phyloP scores from a whole-genome alignment of 805 yeast genomes.

The Yarrowia sp. region DNA sequence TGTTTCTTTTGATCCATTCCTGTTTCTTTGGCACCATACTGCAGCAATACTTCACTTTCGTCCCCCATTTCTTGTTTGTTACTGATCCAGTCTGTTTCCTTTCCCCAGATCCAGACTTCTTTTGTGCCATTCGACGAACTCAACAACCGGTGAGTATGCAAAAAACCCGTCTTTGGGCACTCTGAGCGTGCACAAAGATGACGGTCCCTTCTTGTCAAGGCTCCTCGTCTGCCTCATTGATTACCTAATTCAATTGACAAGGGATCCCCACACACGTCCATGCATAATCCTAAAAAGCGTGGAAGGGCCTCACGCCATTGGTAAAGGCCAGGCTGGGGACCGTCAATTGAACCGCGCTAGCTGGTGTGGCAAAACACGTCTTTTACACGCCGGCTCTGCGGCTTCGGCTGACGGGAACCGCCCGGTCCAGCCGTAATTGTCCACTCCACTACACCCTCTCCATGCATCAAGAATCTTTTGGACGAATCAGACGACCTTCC shows the following conservation, averaged over 20 bases:
- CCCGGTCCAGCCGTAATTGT: background rate
- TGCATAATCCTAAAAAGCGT: slow-evolving; percentile 17
- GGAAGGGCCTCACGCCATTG: slow-evolving; percentile 8
- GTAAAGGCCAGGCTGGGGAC: background rate
- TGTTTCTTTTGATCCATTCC: slow-evolving; percentile 12
- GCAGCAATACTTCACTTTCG: slow-evolving; percentile 6
- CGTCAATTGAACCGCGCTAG: background rate
- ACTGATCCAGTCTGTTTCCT: too few species aligned
- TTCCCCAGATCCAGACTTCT: background rate
- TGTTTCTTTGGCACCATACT: slow-evolving; percentile 8
- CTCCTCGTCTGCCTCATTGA: background rate
- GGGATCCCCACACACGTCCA: background rate
- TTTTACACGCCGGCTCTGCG: too few species aligned
- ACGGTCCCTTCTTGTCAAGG: background rate
- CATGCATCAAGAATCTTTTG: background rate
- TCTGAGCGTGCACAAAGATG: background rate
- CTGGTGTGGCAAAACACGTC: too few species aligned
- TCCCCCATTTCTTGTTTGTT: background rate
- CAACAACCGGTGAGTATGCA: slow-evolving; percentile 17
- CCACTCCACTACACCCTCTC: too few species aligned
- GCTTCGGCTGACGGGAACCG: background rate
- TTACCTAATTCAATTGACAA: slow-evolving; percentile 8
- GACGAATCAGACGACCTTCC: background rate
- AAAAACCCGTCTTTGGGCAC: background rate
- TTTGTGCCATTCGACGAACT: slow-evolving; percentile 7